Conservation (phyloP, 2,329 filamentous ascomycete genomes). For the Chaetomium sp. region DNA sequence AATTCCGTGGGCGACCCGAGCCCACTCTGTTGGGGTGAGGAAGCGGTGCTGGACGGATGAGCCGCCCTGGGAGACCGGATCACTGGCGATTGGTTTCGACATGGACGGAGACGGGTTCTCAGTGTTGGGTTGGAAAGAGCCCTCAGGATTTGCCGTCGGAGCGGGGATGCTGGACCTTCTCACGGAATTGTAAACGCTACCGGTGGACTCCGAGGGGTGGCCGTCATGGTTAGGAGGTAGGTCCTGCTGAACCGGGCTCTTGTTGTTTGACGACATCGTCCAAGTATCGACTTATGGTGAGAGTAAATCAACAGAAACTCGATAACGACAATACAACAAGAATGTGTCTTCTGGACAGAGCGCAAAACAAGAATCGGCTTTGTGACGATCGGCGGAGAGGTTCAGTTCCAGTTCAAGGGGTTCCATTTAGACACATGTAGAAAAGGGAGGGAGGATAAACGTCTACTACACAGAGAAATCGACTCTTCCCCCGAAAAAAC, state of each 20-base stretch:
- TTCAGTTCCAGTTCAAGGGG: no score
- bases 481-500: no score
- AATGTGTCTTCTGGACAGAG: no score
- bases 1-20: slow-evolving; percentile 40
- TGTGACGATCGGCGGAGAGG: no score
- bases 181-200: slow-evolving; percentile 19
- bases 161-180: slow-evolving; percentile 17
- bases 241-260: slow-evolving; percentile 11
- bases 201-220: slow-evolving; percentile 10
- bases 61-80: slow-evolving; percentile 4
- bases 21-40: slow-evolving; percentile 38
- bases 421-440: no score
- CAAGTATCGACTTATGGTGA: neutral
- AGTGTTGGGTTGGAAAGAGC: neutral
- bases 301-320: neutral
- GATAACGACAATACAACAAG: no score
- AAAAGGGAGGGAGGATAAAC: no score
- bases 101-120: neutral
- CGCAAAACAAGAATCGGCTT: no score
- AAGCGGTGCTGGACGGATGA: slow-evolving; percentile 30
- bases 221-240: slow-evolving; percentile 8
- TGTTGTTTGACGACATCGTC: slow-evolving; percentile 14
- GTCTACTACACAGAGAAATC: no score
- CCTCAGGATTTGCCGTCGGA: slow-evolving; percentile 8
- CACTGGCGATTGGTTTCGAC: slow-evolving; percentile 1